A percentile compares a stretch with the other conserved stretches of the same genome.
Conservation (phyloP, 1,284 basidiomycete species). For the Cutaneotrichosporon spelunceum region DNA sequence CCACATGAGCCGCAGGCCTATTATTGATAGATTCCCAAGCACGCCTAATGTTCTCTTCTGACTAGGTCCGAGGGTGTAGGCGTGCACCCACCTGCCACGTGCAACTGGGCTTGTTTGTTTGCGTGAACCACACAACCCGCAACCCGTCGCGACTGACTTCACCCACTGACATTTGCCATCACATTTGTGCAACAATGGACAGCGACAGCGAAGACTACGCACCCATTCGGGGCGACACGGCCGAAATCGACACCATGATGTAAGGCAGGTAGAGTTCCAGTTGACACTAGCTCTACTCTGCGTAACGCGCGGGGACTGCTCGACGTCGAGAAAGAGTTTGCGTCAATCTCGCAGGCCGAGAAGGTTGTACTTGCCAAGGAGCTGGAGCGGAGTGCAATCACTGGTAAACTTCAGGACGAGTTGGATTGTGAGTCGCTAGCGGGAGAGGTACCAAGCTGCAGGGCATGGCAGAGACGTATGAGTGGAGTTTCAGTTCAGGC, state of each 20-base stretch:
- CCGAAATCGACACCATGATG: background rate
- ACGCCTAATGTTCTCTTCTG: too few species aligned
- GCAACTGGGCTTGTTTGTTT: too few species aligned
- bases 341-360: constrained; percentile 33
- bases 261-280: background rate
- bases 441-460: too few species aligned
- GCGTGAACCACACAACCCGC: background rate
- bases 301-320: constrained; percentile 31
- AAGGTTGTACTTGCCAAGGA: constrained; percentile 37
- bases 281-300: constrained; percentile 14
- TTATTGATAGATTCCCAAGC: too few species aligned
- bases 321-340: constrained; percentile 26
- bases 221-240: background rate
- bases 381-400: constrained; percentile 25
- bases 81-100: too few species aligned
- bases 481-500: too few species aligned
- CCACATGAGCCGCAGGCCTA: too few species aligned
- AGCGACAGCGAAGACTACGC: constrained; percentile 2
- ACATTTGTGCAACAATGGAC: background rate
- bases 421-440: constrained; percentile 36
- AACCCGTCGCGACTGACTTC: constrained; percentile 12
- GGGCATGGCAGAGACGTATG: too few species aligned
- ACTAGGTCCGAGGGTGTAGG: too few species aligned
- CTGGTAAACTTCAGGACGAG: constrained; percentile 32
- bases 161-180: background rate